Conservation (phyloP, 306 rosid species). For the Quercus variabilis region DNA sequence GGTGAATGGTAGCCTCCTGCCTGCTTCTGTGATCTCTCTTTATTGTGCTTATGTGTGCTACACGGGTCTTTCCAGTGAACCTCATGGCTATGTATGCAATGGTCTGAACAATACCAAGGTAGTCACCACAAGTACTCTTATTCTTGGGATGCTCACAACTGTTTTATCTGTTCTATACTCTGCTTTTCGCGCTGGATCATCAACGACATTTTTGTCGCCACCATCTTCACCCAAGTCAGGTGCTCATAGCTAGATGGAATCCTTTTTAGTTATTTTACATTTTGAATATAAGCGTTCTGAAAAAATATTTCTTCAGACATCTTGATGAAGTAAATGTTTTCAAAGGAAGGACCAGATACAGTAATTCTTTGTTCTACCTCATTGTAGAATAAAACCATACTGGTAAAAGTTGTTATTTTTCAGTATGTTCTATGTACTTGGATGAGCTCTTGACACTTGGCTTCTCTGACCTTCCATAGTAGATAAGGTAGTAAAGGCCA, state of each 20-base stretch:
- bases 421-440: not conserved
- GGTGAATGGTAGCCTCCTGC: constrained; percentile 96
- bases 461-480: not conserved
- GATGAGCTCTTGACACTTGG: not conserved
- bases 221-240: constrained; percentile 82
- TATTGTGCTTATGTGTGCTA: constrained; percentile 88
- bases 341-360: not conserved
- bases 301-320: not conserved
- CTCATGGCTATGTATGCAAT: constrained; percentile 76
- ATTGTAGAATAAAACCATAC: not conserved
- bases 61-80: constrained; percentile 93
- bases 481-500: not conserved
- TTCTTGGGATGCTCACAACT: constrained; percentile 91
- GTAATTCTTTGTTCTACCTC: not conserved
- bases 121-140: constrained; percentile 59
- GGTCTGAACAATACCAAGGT: constrained; percentile 75
- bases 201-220: constrained; percentile 82
- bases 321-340: not conserved
- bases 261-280: not conserved
- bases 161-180: constrained; percentile 87
- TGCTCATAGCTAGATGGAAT: constrained; percentile 23
- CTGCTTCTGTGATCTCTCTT: constrained; percentile 89
- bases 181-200: constrained; percentile 96
- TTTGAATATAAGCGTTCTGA: not conserved
- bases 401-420: not conserved